Base-by-base conservation (phyloP, 1,284 basidiomycete genomes). In the Ceratobasidium sp. region DNA sequence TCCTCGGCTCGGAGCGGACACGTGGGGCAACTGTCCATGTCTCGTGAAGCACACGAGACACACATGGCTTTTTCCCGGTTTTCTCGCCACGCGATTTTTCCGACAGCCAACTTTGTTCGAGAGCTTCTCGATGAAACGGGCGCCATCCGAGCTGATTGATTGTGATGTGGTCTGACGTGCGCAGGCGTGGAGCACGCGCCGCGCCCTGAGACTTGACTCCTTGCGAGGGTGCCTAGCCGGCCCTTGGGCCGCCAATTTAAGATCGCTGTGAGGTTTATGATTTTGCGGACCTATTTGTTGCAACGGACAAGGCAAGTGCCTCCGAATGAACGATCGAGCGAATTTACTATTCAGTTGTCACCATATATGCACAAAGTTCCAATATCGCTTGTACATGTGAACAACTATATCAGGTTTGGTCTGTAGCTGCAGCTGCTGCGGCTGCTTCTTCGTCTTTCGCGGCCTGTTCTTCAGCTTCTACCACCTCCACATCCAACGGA, bases 401-500 rank as follows among this genome's bases (percentile, higher is more conserved):
- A 64, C 61, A 33, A 13, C 61, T 47, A 47, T 31, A 64, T 68
- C 66, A 68, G 66, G 66, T 28, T 68, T 68, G 66, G 66, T 68
- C 66, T 68, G 49, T 33, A 23, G 26, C n/a, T 15, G 45, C 58
- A n/a, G 56, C 74, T 42, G 35, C 67, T 71, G 64, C 77, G 61
- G 77, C 69, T 63, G 79, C 79, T 74, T 80, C 80, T 74, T 80
- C 84, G 75, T 80, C 80, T 78, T 81, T 82, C n/a, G 83, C 80
- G 77, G 85, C 85, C 76, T 82, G 83, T 80, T 86, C 95, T 83
- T 97, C 95, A 39, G 89, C 90, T 83, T 98, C 96, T 10, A 96
- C 94, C 1, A 96, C 90, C 84, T 99, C 98, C 23, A 99, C 87
- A 82, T 99, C 98, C 33, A 99, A 86, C 0, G 98, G 98, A 84